Evolutionary conservation across 2,329 filamentous ascomycete genomes (phyloP).

Genomic region (Calonectria hongkongensis): DNA sequence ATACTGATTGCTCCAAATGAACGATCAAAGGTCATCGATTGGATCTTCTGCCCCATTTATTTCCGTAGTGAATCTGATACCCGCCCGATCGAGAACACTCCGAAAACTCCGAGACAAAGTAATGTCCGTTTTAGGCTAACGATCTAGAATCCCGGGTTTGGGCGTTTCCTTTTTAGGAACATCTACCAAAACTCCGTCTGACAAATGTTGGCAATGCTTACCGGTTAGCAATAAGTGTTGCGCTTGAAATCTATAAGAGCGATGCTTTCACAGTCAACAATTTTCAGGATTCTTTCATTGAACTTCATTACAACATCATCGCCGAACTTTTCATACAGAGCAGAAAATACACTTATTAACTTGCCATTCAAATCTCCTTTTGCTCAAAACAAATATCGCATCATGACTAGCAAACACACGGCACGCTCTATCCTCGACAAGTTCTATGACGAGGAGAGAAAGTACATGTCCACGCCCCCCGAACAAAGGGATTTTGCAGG

Average conservation of each 20-base stretch:
- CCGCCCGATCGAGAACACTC: background rate
- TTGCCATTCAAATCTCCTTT: background rate
- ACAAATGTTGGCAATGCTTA: background rate
- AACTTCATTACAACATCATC: background rate
- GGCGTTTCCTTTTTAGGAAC: background rate
- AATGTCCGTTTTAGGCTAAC: background rate
- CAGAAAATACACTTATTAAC: background rate
- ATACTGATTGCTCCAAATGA: background rate
- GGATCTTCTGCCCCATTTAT: background rate
- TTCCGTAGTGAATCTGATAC: background rate
- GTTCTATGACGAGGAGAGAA: slow-evolving; percentile 60
- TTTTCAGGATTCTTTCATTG: background rate
- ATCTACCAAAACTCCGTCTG: slow-evolving; percentile 10
- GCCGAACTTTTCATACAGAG: background rate
- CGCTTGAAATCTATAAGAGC: background rate
- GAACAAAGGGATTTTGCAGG: slow-evolving; percentile 56
- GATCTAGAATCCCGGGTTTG: background rate
- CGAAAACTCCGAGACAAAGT: slow-evolving; percentile 4
- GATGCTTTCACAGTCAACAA: background rate
- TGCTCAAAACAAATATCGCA: background rate
- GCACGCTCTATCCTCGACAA: slow-evolving; percentile 55
- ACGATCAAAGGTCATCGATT: too few species aligned
- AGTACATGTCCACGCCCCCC: slow-evolving; percentile 57
- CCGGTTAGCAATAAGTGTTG: background rate
- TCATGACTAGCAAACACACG: slow-evolving; percentile 43